These are phyloP conservation scores for Penicillium pulvis DNA, from an alignment of 495 filamentous ascomycete species.

Conservation along the genomic window DNA sequence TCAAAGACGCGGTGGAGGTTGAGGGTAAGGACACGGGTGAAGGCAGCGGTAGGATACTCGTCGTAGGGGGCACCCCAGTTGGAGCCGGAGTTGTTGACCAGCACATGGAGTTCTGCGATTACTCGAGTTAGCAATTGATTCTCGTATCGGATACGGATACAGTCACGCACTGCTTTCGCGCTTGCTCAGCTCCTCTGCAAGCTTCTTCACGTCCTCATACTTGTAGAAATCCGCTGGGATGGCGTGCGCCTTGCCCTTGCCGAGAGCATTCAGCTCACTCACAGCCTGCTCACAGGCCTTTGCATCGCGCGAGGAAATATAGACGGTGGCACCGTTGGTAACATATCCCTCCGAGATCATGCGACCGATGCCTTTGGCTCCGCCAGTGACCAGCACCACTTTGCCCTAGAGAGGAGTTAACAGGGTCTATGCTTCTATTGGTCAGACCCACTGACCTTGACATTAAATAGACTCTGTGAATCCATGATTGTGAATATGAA, in stretches of 20 bases:
- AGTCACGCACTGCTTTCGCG: slow-evolving; percentile 58
- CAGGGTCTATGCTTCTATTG: background rate
- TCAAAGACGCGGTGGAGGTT: slow-evolving; percentile 83
- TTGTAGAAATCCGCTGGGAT: slow-evolving; percentile 76
- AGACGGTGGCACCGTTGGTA: slow-evolving; percentile 78
- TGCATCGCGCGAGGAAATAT: slow-evolving; percentile 75
- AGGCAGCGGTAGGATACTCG: slow-evolving; percentile 67
- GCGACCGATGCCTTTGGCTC: slow-evolving; percentile 69
- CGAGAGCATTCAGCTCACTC: slow-evolving; percentile 61
- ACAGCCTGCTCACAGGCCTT: slow-evolving; percentile 61
- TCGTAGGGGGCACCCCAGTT: slow-evolving; percentile 71
- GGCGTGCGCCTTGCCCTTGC: slow-evolving; percentile 62
- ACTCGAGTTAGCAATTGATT: slow-evolving; percentile 11
- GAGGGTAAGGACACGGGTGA: slow-evolving; percentile 72
- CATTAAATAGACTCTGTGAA: slow-evolving; percentile 55
- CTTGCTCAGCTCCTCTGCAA: slow-evolving; percentile 63
- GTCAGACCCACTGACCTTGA: slow-evolving; percentile 47
- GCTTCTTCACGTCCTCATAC: slow-evolving; percentile 64
- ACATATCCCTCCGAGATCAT: slow-evolving; percentile 84
- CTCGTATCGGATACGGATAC: background rate
- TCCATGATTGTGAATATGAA: slow-evolving; percentile 45
- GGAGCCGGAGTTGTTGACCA: slow-evolving; percentile 80
- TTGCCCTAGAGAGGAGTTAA: slow-evolving; percentile 57
- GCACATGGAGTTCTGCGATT: slow-evolving; percentile 62
- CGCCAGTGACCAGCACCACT: slow-evolving; percentile 74